Base-by-base conservation (phyloP, 2,329 filamentous ascomycete species). In the Beauveria brongniartii region DNA sequence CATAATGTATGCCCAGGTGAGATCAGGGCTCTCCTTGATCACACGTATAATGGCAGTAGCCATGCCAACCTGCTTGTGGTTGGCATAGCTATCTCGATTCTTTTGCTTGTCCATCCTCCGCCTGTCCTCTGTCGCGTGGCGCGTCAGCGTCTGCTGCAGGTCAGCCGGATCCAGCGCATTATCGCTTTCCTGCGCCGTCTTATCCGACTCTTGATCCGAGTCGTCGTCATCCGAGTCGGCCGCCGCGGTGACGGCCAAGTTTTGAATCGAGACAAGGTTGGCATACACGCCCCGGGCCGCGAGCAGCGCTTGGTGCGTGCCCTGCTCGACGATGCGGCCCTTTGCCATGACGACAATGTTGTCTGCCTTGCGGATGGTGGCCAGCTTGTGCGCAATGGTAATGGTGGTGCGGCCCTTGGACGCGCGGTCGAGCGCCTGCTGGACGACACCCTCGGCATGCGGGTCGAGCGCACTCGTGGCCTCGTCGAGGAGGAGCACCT, bases 401-500 rank as follows among this genome's bases (percentile, higher is more conserved):
- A 89, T 83, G 0, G 84, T 87, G 0, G 85, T 88, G 30, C 84
- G 76, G 26, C 78, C 78, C 41, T 76, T 72, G 0, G 82, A 81
- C 1, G 85, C 75, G 18, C 74, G 74, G 58, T 80, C 77, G 12
- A 85, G 75, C 0, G 82, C 82, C 52, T 76, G 69, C 65, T 85
- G 82, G 0, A 85, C 82, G 18, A 81, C 72, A 1, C 73, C 71
- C 57, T 78, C 75, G 4, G 76, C 71, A 16, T 77, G 71, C 0
- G 74, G 69, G 53, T 77, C 74, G 26, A 77, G 68, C 9, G 85
- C 83, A 52, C 80, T 84, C 0, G 86, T 89, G 1, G 86, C 86
- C 70, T 89, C 86, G 65, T 89, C 86, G 1, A 89, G 73, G 18
- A 89, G 80, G 2, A 89, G 75, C 26, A 89, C 83, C 1, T 76